These are phyloP conservation scores for Ascochyta viciae-villosae DNA, from an alignment of 2,329 filamentous ascomycete species.

Conservation along the genomic window DNA sequence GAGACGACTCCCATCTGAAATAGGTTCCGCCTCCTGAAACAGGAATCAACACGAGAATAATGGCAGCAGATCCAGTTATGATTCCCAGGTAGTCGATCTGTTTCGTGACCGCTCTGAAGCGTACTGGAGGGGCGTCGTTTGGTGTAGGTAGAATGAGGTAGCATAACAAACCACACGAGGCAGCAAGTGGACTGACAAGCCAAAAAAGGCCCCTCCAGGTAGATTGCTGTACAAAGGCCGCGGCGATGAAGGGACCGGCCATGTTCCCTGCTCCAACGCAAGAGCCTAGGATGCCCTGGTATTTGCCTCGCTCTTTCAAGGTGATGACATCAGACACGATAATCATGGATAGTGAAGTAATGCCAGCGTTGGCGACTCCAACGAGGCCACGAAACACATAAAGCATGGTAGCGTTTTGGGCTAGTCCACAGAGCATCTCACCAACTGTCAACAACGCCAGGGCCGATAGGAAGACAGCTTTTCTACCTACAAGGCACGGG, in stretches of 20 bases:
- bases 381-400: constrained; percentile 66
- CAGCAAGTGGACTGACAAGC: constrained; percentile 26
- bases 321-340: constrained; percentile 49
- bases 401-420: constrained; percentile 63
- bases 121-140: constrained; percentile 56
- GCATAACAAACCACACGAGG: constrained; percentile 19
- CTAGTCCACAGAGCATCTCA: constrained; percentile 66
- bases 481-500: constrained; percentile 3
- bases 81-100: constrained; percentile 66
- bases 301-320: constrained; percentile 46
- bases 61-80: constrained; percentile 60
- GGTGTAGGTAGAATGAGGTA: constrained; percentile 43
- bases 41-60: constrained; percentile 68
- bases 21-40: constrained; percentile 67
- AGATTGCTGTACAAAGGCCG: constrained; percentile 26
- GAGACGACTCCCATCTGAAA: constrained; percentile 62
- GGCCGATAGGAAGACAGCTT: constrained; percentile 59
- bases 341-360: constrained; percentile 53
- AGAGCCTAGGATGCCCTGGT: constrained; percentile 44
- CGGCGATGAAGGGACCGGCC: constrained; percentile 35
- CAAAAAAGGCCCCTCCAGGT: constrained; percentile 35
- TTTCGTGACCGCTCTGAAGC: neutral
- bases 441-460: constrained; percentile 62
- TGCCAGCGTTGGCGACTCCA: constrained; percentile 68
- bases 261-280: constrained; percentile 35